A percentile compares a stretch with the other conserved stretches of the same genome.
Evolutionary conservation across 2,329 filamentous ascomycete species (phyloP).

Genomic region (Calycina herbarum): DNA sequence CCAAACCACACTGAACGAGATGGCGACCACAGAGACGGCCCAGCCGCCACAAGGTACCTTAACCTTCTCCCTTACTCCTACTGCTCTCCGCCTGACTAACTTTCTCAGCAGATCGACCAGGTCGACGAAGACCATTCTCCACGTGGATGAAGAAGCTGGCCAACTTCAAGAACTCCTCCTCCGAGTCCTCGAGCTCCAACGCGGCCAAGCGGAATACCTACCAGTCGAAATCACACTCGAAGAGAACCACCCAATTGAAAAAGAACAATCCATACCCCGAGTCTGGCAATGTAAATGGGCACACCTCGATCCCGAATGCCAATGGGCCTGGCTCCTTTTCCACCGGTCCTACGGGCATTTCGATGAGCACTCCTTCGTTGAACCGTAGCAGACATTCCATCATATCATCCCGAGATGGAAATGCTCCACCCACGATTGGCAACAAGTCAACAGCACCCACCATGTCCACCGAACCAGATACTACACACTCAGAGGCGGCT

Average conservation of each 20-base stretch:
- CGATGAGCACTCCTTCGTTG: slow-evolving; percentile 52
- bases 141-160: slow-evolving; percentile 93
- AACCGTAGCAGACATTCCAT: slow-evolving; percentile 60
- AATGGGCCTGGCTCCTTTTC: slow-evolving; percentile 56
- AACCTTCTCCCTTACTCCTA: slow-evolving; percentile 1
- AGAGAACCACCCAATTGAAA: slow-evolving; percentile 54
- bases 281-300: slow-evolving; percentile 60
- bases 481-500: slow-evolving; percentile 70
- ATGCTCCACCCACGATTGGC: slow-evolving; percentile 59
- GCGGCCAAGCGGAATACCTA: slow-evolving; percentile 44
- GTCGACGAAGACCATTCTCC: slow-evolving; percentile 81
- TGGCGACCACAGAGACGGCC: slow-evolving; percentile 43
- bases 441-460: slow-evolving; percentile 62
- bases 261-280: slow-evolving; percentile 89
- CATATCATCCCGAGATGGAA: slow-evolving; percentile 60
- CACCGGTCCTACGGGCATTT: slow-evolving; percentile 53
- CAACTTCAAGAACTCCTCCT: slow-evolving; percentile 73
- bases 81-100: slow-evolving; percentile 12
- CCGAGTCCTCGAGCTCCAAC: slow-evolving; percentile 46
- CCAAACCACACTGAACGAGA: background rate
- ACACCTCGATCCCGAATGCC: slow-evolving; percentile 37
- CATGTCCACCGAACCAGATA: slow-evolving; percentile 79
- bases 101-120: slow-evolving; percentile 49
- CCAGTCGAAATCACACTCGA: slow-evolving; percentile 46
- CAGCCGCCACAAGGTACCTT: slow-evolving; percentile 47